phyloP scores from a whole-genome alignment of 345 rosid genomes.

The Camelina sativa region DNA sequence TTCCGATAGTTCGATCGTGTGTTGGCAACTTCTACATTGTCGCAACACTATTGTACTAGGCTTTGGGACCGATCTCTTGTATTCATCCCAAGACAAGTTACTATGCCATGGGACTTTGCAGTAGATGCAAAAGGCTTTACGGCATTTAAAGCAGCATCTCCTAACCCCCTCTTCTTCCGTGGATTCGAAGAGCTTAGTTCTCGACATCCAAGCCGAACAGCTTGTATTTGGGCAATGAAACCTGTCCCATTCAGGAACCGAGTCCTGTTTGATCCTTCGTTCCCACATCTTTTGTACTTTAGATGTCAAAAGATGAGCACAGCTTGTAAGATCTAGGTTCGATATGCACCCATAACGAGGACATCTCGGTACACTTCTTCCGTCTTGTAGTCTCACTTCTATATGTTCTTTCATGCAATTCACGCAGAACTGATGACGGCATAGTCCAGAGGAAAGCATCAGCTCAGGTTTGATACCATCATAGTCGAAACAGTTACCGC shows the following conservation, averaged over 20 bases:
- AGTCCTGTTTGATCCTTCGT: background rate
- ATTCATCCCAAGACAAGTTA: slow-evolving; percentile 49
- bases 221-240: background rate
- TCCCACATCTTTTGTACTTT: background rate
- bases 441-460: background rate
- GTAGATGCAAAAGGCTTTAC: background rate
- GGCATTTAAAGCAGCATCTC: background rate
- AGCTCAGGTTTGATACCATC: no score
- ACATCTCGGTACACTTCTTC: background rate
- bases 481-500: background rate
- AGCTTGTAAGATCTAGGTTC: background rate
- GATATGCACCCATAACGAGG: background rate
- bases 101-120: background rate
- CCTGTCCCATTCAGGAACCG: background rate
- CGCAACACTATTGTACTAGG: slow-evolving; percentile 27
- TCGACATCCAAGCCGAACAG: background rate
- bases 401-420: background rate
- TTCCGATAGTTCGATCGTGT: background rate
- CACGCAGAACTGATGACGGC: background rate
- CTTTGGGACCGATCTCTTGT: slow-evolving; percentile 43
- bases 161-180: background rate
- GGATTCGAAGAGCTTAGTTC: background rate
- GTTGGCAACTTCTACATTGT: background rate
- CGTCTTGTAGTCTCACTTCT: background rate
- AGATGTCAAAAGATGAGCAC: background rate